Base-by-base conservation (phyloP, 768 basidiomycete genomes). In the Amanita thiersii region DNA sequence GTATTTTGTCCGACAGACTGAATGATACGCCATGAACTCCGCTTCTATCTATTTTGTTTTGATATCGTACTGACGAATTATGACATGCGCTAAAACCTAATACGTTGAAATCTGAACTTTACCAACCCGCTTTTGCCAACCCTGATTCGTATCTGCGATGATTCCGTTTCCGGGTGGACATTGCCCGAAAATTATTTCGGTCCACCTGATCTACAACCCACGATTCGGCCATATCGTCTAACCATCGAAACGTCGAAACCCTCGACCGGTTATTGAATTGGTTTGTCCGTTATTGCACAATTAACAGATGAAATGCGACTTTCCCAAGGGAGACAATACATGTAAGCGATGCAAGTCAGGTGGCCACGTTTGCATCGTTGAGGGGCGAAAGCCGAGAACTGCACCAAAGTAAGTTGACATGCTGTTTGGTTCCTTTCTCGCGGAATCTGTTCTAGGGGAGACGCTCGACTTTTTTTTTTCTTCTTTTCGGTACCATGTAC, bases 251-350 rank as follows among this genome's bases (percentile, higher is more conserved):
- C n/a, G n/a, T n/a, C n/a, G n/a, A n/a, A n/a, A n/a, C n/a, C n/a
- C n/a, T n/a, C n/a, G n/a, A n/a, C n/a, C n/a, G n/a, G n/a, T n/a
- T n/a, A n/a, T n/a, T n/a, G n/a, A n/a, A n/a, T 28, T 31, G 11
- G 10, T 10, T 33, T 25, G 20, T 14, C 7, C 29, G 15, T 12
- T 35, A 21, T 21, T 21, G 37, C 42, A 29, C 40, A 37, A 38
- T 44, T 52, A 56, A 59, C 53, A 88, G 83, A 90, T 90, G 87
- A 88, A 82, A 69, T 90, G 87, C 62, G 81, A 80, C 50, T 88
- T 89, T 56, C 81, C 81, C 28, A 68, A 66, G 49, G 68, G 75
- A 45, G 77, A 82, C 40, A 79, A 76, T 53, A 78, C 81, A n/a
- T 90, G 87, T 63, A 79, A 72, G 54, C 75, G 87, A 36, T 90